These are phyloP conservation scores for Zygosaccharomyces bisporus DNA, from an alignment of 805 yeast species.

Conservation along the genomic window DNA sequence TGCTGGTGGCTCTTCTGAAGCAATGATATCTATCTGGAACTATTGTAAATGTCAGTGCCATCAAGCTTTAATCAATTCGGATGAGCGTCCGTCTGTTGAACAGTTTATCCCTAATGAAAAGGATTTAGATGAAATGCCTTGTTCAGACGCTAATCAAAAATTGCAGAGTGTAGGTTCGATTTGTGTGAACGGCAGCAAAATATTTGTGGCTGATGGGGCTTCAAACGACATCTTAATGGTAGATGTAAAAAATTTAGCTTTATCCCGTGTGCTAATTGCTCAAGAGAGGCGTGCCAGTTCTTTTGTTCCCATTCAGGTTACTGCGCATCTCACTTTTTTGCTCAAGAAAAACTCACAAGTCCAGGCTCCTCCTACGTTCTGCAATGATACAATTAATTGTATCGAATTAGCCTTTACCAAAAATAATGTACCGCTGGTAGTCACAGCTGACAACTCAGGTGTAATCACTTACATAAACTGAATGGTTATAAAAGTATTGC, in stretches of 20 bases:
- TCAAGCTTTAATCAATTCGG: slow-evolving; percentile 37
- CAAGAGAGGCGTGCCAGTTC: slow-evolving; percentile 4
- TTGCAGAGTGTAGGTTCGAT: slow-evolving; percentile 10
- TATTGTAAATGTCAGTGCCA: slow-evolving; percentile 59
- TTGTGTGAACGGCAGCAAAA: slow-evolving; percentile 12
- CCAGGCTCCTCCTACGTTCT: slow-evolving; percentile 3
- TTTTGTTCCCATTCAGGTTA: slow-evolving; percentile 19
- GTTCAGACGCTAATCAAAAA: slow-evolving; percentile 1
- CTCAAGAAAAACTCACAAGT: slow-evolving; percentile 11
- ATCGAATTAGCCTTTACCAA: slow-evolving; percentile 4
- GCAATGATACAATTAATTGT: slow-evolving; percentile 13
- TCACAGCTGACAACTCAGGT: slow-evolving; percentile 25
- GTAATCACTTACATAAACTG: slow-evolving; percentile 16
- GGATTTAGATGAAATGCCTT: slow-evolving; percentile 9
- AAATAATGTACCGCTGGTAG: slow-evolving; percentile 8
- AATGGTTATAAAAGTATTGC: neutral
- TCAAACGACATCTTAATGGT: slow-evolving; percentile 21
- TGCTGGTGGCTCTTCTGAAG: slow-evolving; percentile 60
- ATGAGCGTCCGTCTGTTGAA: slow-evolving; percentile 24
- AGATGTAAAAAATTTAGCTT: slow-evolving; percentile 15
- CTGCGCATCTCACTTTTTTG: slow-evolving; percentile 20
- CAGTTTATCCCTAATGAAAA: slow-evolving; percentile 18
- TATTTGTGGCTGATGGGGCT: slow-evolving; percentile 21
- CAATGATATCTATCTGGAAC: slow-evolving; percentile 72
- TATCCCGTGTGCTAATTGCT: slow-evolving; percentile 14